Evolutionary conservation across 1,284 basidiomycete species (phyloP).

Genomic region (Exobasidium cylindrosporum): DNA sequence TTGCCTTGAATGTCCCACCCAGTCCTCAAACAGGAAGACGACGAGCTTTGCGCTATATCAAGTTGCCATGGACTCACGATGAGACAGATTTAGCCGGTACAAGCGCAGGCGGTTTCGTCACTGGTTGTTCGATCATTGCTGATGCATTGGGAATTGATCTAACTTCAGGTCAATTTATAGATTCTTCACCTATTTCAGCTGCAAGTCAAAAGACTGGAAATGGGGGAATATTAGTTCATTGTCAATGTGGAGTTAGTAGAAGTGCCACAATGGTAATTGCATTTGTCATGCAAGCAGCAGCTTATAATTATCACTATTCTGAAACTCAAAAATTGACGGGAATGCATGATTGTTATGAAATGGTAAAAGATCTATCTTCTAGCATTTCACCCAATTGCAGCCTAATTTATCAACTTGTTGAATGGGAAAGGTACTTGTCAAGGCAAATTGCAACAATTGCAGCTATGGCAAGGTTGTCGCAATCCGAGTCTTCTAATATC

Average conservation of each 20-base stretch:
- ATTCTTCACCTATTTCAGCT: too few species aligned
- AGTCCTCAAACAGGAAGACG: conserved; percentile 17
- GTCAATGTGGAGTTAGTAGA: conserved; percentile 89
- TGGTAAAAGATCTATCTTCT: conserved; percentile 60
- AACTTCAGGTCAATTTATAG: conserved; percentile 4
- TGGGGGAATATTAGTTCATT: conserved; percentile 40
- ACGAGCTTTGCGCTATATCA: conserved; percentile 66
- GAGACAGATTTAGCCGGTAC: conserved; percentile 39
- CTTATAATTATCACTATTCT: conserved; percentile 61
- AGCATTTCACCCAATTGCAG: conserved; percentile 72
- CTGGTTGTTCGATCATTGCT: conserved; percentile 44
- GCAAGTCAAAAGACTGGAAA: conserved; percentile 18
- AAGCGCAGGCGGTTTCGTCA: conserved; percentile 34
- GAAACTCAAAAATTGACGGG: conserved; percentile 54
- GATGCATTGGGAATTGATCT: conserved; percentile 63
- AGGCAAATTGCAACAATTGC: conserved; percentile 23
- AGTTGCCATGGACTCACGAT: conserved; percentile 84
- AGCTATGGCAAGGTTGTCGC: conserved; percentile 11
- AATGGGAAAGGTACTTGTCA: conserved; percentile 77
- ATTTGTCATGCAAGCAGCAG: conserved; percentile 88
- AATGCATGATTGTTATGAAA: conserved; percentile 90
- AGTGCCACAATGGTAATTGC: conserved; percentile 90
- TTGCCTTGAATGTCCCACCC: conserved; percentile 26
- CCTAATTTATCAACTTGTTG: conserved; percentile 91
- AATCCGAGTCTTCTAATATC: not conserved